A percentile compares a stretch with the other conserved stretches of the same genome.
phyloP scores from a whole-genome alignment of 129 eudicot genomes.

The sunflower (Helianthus annuus) region HanXRQr2.0-SUNRISE NC_035449.2:33268641-33269140 shows the following conservation, averaged over 20 bases:
- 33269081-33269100: no score
- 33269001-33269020: no score
- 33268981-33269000: background rate
- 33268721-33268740: background rate
- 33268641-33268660: conserved; percentile 2
- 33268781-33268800: background rate
- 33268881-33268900: background rate
- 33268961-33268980: background rate
- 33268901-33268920: conserved; percentile 8
- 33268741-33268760: background rate
- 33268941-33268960: conserved; percentile 2
- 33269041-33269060: no score
- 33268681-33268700: conserved; percentile 9
- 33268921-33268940: background rate
- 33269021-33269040: no score
- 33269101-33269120: no score
- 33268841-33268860: background rate
- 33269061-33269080: no score
- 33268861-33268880: background rate
- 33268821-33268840: background rate
- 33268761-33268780: background rate
- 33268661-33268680: conserved; percentile 8
- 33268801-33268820: background rate
- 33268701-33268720: background rate
- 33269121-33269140: no score